phyloP scores from a whole-genome alignment of 116 monocot genomes.

The Papilionanthe hybrid region DNA sequence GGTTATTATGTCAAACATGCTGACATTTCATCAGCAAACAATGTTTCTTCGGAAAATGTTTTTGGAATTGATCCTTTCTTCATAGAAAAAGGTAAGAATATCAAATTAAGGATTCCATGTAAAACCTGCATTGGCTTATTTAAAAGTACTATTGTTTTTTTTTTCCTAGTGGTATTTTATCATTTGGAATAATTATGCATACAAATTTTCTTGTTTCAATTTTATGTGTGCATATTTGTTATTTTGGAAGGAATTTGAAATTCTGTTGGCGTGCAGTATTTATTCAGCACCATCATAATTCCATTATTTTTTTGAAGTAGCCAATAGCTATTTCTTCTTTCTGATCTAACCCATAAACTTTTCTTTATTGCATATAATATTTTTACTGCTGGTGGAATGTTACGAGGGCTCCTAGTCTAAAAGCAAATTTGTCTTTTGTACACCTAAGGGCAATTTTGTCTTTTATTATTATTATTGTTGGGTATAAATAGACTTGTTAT shows the following conservation, averaged over 20 bases:
- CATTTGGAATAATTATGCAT: not conserved
- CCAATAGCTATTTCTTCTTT: not conserved
- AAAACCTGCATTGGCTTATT: not conserved
- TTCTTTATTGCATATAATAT: too few relatives aligned
- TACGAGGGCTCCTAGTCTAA: too few relatives aligned
- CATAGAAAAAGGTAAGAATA: constrained; percentile 55
- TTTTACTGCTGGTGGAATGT: too few relatives aligned
- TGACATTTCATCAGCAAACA: constrained; percentile 5
- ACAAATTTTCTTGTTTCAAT: not conserved
- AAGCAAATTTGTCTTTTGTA: too few relatives aligned
- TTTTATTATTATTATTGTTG: too few relatives aligned
- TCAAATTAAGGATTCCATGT: not conserved
- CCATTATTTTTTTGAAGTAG: not conserved
- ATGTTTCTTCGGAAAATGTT: constrained; percentile 17
- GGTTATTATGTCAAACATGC: constrained; percentile 19
- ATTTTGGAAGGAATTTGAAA: not conserved
- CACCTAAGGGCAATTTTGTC: too few relatives aligned
- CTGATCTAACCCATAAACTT: not conserved
- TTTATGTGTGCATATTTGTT: not conserved
- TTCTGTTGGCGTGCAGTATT: not conserved
- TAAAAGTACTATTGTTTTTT: not conserved
- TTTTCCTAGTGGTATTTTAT: not conserved
- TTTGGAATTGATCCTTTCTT: constrained; percentile 88
- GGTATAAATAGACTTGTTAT: too few relatives aligned
- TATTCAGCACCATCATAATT: not conserved